phyloP scores from a whole-genome alignment of 306 rosid genomes.

The Quercus engelmannii region DNA sequence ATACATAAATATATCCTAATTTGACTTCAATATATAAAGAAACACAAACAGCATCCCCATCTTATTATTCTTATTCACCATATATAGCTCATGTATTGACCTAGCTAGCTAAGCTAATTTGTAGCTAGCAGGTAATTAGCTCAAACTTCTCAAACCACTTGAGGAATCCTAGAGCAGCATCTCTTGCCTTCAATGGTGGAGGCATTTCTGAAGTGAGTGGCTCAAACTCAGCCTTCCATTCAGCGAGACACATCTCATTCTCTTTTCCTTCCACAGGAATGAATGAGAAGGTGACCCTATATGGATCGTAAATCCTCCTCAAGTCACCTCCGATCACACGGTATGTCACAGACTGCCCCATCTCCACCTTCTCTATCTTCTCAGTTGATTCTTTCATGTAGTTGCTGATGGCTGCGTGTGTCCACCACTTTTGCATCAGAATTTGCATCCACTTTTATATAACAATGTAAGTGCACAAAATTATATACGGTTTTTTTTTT shows the following conservation, averaged over 20 bases:
- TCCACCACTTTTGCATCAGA: background rate
- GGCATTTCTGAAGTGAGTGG: constrained; percentile 18
- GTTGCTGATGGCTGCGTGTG: constrained; percentile 22
- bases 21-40: no score
- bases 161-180: constrained; percentile 38
- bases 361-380: constrained; percentile 41
- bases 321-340: constrained; percentile 36
- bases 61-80: background rate
- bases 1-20: no score
- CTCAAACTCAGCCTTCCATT: constrained; percentile 37
- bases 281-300: constrained; percentile 39
- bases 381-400: constrained; percentile 39
- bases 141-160: constrained; percentile 37
- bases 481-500: no score
- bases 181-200: constrained; percentile 33
- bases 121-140: background rate
- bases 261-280: constrained; percentile 33
- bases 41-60: background rate
- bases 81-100: background rate
- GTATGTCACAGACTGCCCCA: constrained; percentile 31
- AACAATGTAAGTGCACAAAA: no score
- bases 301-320: constrained; percentile 30
- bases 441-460: background rate
- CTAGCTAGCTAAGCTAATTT: background rate
- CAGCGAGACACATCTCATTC: constrained; percentile 25